Evolutionary conservation across 1,139 yeast genomes (phyloP).

Genomic region (Torulaspora pretoriensis): DNA sequence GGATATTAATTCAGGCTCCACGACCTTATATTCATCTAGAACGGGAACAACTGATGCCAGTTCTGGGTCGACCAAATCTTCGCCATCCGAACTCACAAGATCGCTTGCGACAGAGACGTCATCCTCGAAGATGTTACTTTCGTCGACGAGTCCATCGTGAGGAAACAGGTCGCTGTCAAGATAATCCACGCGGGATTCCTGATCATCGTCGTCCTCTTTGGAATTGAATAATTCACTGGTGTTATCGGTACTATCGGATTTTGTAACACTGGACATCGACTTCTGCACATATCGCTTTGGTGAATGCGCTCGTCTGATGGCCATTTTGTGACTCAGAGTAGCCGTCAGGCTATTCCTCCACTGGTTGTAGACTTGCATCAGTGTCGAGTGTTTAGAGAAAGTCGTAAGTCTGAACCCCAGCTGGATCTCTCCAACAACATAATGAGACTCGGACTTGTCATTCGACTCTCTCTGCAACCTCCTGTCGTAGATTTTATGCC

Average conservation of each 20-base stretch:
- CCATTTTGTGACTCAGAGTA: constrained; percentile 7
- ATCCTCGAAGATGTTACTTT: constrained; percentile 9
- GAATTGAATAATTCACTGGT: constrained; percentile 2
- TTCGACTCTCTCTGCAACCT: constrained; percentile 20
- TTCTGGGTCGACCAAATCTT: constrained; percentile 2
- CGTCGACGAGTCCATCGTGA: constrained; percentile 10
- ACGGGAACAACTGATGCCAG: constrained; percentile 14
- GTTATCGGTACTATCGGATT: constrained; percentile 1
- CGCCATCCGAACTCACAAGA: constrained; percentile 4
- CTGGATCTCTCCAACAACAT: constrained; percentile 28
- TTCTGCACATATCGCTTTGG: not conserved
- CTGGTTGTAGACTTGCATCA: constrained; percentile 23
- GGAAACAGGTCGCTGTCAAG: constrained; percentile 14
- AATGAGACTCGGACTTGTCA: constrained; percentile 12
- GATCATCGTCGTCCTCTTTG: constrained; percentile 16
- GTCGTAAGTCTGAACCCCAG: constrained; percentile 24
- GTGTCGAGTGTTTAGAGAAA: constrained; percentile 16
- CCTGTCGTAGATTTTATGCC: constrained; percentile 31
- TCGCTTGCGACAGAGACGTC: constrained; percentile 10
- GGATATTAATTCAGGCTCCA: constrained; percentile 8
- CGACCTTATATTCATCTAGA: constrained; percentile 18
- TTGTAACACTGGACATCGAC: constrained; percentile 1
- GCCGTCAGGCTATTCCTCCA: constrained; percentile 22
- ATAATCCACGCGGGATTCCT: constrained; percentile 10
- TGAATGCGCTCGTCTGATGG: constrained; percentile 1